Conservation (phyloP, 2,329 filamentous ascomycete genomes). For the Apiospora kogelbergensis region DNA sequence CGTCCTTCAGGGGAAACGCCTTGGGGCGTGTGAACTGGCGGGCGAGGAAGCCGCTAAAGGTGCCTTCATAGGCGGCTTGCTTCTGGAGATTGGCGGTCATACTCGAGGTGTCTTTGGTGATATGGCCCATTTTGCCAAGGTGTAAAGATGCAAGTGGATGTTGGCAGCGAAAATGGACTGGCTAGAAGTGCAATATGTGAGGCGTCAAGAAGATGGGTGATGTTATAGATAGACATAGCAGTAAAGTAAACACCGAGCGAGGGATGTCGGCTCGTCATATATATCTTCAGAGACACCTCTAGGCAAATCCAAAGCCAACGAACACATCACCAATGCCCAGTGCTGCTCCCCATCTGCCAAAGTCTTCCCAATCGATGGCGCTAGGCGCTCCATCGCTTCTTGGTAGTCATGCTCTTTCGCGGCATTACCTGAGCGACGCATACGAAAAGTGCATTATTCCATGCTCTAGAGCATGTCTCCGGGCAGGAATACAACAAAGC, state of each 20-base stretch:
- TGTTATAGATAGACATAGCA: background rate
- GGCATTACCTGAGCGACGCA: background rate
- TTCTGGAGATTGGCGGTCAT: background rate
- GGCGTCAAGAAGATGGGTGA: no score
- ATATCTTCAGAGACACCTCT: background rate
- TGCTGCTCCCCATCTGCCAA: background rate
- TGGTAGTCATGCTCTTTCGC: no score
- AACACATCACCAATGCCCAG: background rate
- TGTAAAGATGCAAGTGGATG: background rate
- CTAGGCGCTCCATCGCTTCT: background rate
- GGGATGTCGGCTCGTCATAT: background rate
- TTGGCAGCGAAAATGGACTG: background rate
- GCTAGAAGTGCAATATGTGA: background rate
- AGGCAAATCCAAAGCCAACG: background rate
- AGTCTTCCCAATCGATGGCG: background rate
- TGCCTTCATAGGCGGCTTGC: background rate
- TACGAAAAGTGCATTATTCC: background rate
- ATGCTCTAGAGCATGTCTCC: background rate
- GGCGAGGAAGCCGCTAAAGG: constrained; percentile 5
- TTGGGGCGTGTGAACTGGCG: constrained; percentile 10
- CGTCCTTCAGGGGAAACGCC: background rate
- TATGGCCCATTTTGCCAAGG: background rate
- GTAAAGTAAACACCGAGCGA: no score
- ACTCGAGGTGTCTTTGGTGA: background rate
- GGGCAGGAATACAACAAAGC: no score